Evolutionary conservation across 768 basidiomycete genomes (phyloP).

Genomic region (Termitomyces sp.): DNA sequence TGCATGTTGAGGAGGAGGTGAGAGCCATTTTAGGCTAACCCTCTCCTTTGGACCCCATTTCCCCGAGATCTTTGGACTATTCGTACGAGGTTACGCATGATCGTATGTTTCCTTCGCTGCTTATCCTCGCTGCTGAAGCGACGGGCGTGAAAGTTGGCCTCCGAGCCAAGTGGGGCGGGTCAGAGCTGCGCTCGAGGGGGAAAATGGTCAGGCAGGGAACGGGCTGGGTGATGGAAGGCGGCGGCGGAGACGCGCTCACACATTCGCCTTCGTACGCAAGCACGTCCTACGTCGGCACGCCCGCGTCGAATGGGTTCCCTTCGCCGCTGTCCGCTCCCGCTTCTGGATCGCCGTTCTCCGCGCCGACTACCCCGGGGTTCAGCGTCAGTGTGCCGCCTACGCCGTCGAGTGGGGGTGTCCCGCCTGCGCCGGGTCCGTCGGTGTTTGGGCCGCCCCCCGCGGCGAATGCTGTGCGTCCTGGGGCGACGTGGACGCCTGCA

Average conservation of each 20-base stretch:
- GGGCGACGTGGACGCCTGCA: slow-evolving; percentile 11
- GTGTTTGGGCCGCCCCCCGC: slow-evolving; percentile 10
- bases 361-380: neutral
- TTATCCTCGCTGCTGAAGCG: slow-evolving; percentile 61
- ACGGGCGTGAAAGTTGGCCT: slow-evolving; percentile 48
- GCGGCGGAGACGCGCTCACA: neutral
- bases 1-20: slow-evolving; percentile 20
- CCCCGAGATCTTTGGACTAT: no score
- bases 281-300: slow-evolving; percentile 31
- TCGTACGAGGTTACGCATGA: no score
- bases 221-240: slow-evolving; percentile 57
- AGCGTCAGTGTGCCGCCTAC: no score
- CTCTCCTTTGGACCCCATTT: no score
- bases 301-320: slow-evolving; percentile 22
- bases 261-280: slow-evolving; percentile 28
- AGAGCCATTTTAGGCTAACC: slow-evolving; percentile 17
- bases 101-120: no score
- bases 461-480: slow-evolving; percentile 11
- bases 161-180: slow-evolving; percentile 65
- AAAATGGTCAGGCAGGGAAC: no score
- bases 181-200: slow-evolving; percentile 54
- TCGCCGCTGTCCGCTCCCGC: slow-evolving; percentile 14
- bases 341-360: slow-evolving; percentile 10
- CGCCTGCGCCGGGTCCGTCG: no score
- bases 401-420: no score